Conservation (phyloP, 345 rosid species). For the Gossypium australe region DNA sequence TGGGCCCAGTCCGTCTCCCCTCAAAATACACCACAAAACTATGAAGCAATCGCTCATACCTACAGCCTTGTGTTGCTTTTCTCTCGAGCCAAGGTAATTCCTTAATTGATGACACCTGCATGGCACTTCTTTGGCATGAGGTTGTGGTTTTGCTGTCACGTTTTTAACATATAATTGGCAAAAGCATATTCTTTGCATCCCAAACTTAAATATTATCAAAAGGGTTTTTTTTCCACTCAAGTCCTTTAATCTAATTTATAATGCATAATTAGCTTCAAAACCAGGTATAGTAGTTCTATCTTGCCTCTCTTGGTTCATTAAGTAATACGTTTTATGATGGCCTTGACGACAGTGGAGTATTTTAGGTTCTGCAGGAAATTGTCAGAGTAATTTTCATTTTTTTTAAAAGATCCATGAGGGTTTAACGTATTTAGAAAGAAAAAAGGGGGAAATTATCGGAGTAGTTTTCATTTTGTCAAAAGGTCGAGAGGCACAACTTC, state of each 20-base stretch:
- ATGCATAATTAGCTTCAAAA: not conserved
- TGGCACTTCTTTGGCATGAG: not conserved
- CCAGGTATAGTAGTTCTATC: not conserved
- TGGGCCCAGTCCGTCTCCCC: constrained; percentile 95
- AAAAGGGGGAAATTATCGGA: too few relatives aligned
- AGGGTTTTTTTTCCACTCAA: not conserved
- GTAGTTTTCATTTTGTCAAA: not conserved
- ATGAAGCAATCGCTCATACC: constrained; percentile 90
- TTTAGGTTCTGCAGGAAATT: not conserved
- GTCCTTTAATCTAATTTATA: not conserved
- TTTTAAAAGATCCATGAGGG: too few relatives aligned
- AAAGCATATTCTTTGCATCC: not conserved
- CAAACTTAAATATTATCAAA: not conserved
- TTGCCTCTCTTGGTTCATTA: too few relatives aligned
- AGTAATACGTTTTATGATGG: not conserved
- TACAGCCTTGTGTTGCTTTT: constrained; percentile 82
- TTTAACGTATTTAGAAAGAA: too few relatives aligned
- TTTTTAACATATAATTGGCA: not conserved
- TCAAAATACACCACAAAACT: constrained; percentile 77
- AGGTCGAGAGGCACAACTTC: too few relatives aligned
- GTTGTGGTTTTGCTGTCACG: not conserved
- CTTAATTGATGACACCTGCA: constrained; percentile 4
- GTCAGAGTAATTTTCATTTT: too few relatives aligned
- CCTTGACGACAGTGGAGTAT: not conserved
- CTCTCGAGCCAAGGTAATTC: constrained; percentile 81